phyloP scores from a whole-genome alignment of 331 rosid species.

The Acacia concinna region DNA sequence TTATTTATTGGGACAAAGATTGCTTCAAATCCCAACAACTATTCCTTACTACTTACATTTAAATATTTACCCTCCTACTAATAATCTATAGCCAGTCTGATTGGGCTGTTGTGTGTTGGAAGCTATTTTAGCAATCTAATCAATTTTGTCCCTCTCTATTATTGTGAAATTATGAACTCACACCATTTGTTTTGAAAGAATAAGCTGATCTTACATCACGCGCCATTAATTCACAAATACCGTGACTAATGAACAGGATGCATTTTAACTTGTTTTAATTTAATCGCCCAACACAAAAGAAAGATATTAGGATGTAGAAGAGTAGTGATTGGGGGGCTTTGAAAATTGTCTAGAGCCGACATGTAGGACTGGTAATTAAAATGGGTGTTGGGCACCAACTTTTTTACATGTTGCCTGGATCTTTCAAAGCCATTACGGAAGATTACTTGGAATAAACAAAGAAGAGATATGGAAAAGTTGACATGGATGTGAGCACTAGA shows the following conservation, averaged over 20 bases:
- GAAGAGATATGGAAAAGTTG: neutral
- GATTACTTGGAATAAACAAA: neutral
- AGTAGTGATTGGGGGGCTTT: neutral
- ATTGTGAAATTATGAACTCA: neutral
- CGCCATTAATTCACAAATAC: neutral
- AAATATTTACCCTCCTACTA: conserved; percentile 13
- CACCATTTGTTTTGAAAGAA: neutral
- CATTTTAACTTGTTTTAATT: neutral
- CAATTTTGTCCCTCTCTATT: neutral
- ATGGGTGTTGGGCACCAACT: conserved; percentile 6
- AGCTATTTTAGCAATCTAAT: neutral
- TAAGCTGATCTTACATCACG: neutral
- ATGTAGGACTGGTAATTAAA: neutral
- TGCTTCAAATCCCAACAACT: neutral
- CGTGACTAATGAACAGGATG: neutral
- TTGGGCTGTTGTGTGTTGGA: neutral
- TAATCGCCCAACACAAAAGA: too few species aligned
- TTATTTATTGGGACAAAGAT: neutral
- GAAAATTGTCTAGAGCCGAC: conserved; percentile 18
- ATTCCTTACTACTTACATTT: conserved; percentile 12
- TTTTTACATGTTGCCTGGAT: conserved; percentile 22
- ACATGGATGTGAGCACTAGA: neutral
- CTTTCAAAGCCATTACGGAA: neutral
- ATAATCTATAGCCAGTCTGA: neutral
- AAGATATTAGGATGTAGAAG: conserved; percentile 10